phyloP scores from a whole-genome alignment of 768 basidiomycete genomes.

The Hygrocybe punicea region DNA sequence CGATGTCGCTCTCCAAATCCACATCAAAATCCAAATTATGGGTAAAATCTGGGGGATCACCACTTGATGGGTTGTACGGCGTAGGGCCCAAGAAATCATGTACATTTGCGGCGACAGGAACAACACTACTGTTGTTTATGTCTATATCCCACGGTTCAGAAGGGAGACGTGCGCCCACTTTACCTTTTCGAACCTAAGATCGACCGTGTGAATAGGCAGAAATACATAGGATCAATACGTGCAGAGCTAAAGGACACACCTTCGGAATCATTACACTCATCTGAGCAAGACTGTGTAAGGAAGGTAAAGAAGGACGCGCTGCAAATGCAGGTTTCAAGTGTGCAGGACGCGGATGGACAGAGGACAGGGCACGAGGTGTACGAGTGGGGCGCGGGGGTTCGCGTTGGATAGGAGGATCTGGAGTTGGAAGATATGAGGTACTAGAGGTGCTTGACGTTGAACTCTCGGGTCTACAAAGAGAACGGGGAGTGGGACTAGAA shows the following conservation, averaged over 20 bases:
- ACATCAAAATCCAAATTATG: conserved; percentile 11
- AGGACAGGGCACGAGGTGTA: conserved; percentile 9
- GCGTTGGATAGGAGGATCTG: neutral
- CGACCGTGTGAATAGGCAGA: neutral
- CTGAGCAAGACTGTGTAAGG: conserved; percentile 46
- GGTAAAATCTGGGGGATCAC: conserved; percentile 13
- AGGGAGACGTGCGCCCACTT: conserved; percentile 50
- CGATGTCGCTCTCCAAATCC: conserved; percentile 9
- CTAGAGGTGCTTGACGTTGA: neutral
- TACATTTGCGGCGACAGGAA: conserved; percentile 10
- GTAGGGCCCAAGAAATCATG: conserved; percentile 1
- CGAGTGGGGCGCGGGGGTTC: conserved; percentile 2
- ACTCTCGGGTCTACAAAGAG: conserved; percentile 3
- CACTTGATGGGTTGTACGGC: conserved; percentile 1
- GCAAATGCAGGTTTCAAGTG: conserved; percentile 48
- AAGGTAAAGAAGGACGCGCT: conserved; percentile 50
- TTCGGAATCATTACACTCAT: conserved; percentile 48
- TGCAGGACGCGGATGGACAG: conserved; percentile 34
- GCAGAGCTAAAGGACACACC: conserved; percentile 30
- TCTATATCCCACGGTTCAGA: conserved; percentile 54
- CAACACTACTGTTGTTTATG: conserved; percentile 13
- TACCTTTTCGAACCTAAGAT: conserved; percentile 48
- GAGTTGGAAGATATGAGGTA: neutral
- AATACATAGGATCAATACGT: conserved; percentile 1
- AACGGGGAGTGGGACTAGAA: conserved; percentile 7